Conservation (phyloP, 2,329 filamentous ascomycete genomes). For the Sporothrix luriei region DNA sequence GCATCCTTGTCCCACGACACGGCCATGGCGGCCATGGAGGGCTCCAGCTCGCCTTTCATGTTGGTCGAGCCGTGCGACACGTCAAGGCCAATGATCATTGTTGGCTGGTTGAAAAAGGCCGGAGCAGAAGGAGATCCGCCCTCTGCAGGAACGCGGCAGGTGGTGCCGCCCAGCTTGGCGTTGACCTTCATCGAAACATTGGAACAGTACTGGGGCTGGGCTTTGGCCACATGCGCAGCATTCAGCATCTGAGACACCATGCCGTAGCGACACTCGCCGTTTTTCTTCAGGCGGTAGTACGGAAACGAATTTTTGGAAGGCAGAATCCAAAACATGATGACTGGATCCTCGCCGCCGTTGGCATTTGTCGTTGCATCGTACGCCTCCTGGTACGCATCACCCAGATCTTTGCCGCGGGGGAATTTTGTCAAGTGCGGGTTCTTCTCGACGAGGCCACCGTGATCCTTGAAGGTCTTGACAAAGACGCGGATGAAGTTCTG, state of each 20-base stretch:
- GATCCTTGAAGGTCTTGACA: conserved; percentile 50
- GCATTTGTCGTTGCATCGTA: conserved; percentile 58
- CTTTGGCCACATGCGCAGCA: conserved; percentile 66
- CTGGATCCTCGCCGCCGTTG: conserved; percentile 59
- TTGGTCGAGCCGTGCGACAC: conserved; percentile 77
- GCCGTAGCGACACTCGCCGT: conserved; percentile 81
- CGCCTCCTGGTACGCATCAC: conserved; percentile 57
- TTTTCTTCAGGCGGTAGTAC: conserved; percentile 89
- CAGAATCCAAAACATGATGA: conserved; percentile 80
- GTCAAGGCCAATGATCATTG: conserved; percentile 87
- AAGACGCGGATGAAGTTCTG: conserved; percentile 58
- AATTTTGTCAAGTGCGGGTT: conserved; percentile 42
- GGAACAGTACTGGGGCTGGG: conserved; percentile 80
- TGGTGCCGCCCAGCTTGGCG: conserved; percentile 86
- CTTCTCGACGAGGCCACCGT: conserved; percentile 53
- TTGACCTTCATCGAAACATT: conserved; percentile 98
- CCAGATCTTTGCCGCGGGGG: conserved; percentile 34
- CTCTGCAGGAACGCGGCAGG: conserved; percentile 52
- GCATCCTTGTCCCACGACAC: conserved; percentile 73
- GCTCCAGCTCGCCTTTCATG: conserved; percentile 55
- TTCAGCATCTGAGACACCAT: conserved; percentile 83
- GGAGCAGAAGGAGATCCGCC: conserved; percentile 36
- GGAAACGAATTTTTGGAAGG: conserved; percentile 68
- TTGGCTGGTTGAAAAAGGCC: conserved; percentile 56
- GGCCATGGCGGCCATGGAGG: conserved; percentile 86